phyloP scores from a whole-genome alignment of 768 basidiomycete genomes.

The Tulasnella sp. region DNA sequence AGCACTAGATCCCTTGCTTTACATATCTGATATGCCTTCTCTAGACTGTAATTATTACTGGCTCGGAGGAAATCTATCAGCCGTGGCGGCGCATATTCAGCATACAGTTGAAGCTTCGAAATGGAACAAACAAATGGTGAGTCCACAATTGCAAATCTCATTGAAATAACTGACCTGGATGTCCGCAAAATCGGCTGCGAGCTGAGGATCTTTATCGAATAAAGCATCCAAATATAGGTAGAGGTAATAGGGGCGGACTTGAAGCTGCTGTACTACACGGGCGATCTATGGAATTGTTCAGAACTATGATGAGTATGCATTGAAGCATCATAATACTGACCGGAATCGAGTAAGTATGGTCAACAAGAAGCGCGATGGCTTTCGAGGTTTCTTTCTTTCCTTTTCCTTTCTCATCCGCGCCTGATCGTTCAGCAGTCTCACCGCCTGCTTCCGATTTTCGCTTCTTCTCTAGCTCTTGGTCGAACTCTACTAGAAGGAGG shows the following conservation, averaged over 20 bases:
- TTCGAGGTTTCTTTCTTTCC: slow-evolving; percentile 11
- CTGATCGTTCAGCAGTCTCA: too few relatives aligned
- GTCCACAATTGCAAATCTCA: not conserved
- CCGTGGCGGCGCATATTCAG: slow-evolving; percentile 64
- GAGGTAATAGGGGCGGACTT: slow-evolving; percentile 60
- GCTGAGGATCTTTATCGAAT: slow-evolving; percentile 70
- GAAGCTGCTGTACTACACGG: slow-evolving; percentile 79
- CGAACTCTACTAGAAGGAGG: slow-evolving; percentile 84
- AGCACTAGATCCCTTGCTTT: slow-evolving; percentile 73
- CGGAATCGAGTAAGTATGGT: slow-evolving; percentile 92
- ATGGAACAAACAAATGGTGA: not conserved
- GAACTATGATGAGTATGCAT: not conserved
- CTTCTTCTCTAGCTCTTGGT: slow-evolving; percentile 67
- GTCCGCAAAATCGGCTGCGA: slow-evolving; percentile 73
- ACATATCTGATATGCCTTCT: slow-evolving; percentile 80
- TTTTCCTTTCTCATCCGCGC: slow-evolving; percentile 15
- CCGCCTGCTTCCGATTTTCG: slow-evolving; percentile 33
- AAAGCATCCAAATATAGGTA: slow-evolving; percentile 89
- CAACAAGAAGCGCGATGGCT: slow-evolving; percentile 76
- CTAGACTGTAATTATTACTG: slow-evolving; percentile 83
- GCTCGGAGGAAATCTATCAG: slow-evolving; percentile 86
- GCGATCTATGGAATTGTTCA: slow-evolving; percentile 59
- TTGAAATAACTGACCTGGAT: slow-evolving; percentile 42
- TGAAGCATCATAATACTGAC: slow-evolving; percentile 34
- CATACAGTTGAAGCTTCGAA: slow-evolving; percentile 71